phyloP scores from a whole-genome alignment of 2,329 filamentous ascomycete species.

The Claviceps cyperi region DNA sequence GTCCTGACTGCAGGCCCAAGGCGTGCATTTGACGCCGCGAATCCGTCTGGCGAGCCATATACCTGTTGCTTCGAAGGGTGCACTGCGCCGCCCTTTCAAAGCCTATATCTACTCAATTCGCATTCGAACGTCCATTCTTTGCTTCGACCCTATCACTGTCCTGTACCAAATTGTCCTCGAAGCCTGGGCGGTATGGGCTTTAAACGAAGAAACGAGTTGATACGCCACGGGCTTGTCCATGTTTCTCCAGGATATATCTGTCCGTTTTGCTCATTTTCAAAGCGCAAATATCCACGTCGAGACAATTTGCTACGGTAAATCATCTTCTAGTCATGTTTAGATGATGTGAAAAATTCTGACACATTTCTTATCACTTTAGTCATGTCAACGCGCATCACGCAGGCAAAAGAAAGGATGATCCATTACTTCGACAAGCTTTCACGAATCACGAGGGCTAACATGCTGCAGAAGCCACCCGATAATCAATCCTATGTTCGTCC shows the following conservation, averaged over 20 bases:
- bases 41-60: constrained; percentile 36
- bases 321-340: not conserved
- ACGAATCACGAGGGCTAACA: constrained; percentile 34
- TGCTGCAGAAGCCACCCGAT: not conserved
- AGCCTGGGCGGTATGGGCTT: constrained; percentile 52
- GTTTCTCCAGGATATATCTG: constrained; percentile 91
- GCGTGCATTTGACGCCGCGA: constrained; percentile 42
- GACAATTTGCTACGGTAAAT: constrained; percentile 86
- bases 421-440: constrained; percentile 65
- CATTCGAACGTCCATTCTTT: constrained; percentile 61
- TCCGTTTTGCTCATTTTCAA: constrained; percentile 85
- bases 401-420: constrained; percentile 82
- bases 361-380: constrained; percentile 27
- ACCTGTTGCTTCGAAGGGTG: constrained; percentile 49
- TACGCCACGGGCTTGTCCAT: constrained; percentile 72
- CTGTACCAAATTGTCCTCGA: constrained; percentile 46
- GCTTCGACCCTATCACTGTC: constrained; percentile 50
- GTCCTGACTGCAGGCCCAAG: constrained; percentile 34
- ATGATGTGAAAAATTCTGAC: constrained; percentile 3
- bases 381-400: constrained; percentile 87
- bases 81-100: constrained; percentile 60
- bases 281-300: constrained; percentile 87
- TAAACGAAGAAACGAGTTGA: constrained; percentile 62
- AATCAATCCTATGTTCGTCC: not conserved
- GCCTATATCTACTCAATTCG: constrained; percentile 63